Percentiles rank a stretch among this genome's conserved stretches.
Conservation (phyloP, 768 basidiomycete species). For the Rhizopogon sp. region DNA sequence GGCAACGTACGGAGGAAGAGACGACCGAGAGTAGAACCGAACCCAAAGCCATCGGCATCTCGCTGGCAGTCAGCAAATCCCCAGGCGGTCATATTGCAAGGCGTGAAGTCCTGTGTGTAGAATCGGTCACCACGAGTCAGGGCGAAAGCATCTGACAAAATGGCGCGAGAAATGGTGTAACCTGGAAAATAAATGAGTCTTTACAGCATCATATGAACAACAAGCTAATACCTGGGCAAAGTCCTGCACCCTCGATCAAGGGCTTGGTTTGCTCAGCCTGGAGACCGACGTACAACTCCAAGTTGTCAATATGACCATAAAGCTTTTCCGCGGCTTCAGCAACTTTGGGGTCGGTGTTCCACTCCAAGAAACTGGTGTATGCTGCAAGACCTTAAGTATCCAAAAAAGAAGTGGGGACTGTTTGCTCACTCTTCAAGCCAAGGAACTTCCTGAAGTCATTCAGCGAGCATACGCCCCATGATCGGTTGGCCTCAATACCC, state of each 20-base stretch:
- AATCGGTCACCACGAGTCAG: conserved; percentile 82
- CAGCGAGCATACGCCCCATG: conserved; percentile 78
- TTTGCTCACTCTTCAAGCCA: conserved; percentile 61
- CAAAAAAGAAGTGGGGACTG: background rate
- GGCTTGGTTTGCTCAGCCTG: conserved; percentile 77
- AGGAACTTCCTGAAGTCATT: conserved; percentile 86
- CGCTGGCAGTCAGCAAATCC: conserved; percentile 81
- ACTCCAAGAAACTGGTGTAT: conserved; percentile 68
- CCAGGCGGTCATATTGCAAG: conserved; percentile 78
- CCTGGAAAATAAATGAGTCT: conserved; percentile 30
- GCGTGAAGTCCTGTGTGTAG: conserved; percentile 79
- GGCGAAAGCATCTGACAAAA: conserved; percentile 81
- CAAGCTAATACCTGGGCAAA: conserved; percentile 62
- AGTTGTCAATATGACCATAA: conserved; percentile 68
- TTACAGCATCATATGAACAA: background rate
- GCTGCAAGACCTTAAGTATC: conserved; percentile 33
- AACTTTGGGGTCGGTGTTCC: conserved; percentile 72
- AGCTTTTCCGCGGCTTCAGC: conserved; percentile 70
- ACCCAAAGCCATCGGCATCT: conserved; percentile 64
- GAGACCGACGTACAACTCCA: conserved; percentile 79
- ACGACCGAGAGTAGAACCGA: conserved; percentile 65
- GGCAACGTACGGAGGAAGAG: conserved; percentile 74
- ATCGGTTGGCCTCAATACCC: conserved; percentile 73
- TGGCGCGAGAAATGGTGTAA: conserved; percentile 81
- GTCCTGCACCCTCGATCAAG: conserved; percentile 71